Conservation (phyloP, 345 rosid genomes). For the Pseudoturritis turrita region DNA sequence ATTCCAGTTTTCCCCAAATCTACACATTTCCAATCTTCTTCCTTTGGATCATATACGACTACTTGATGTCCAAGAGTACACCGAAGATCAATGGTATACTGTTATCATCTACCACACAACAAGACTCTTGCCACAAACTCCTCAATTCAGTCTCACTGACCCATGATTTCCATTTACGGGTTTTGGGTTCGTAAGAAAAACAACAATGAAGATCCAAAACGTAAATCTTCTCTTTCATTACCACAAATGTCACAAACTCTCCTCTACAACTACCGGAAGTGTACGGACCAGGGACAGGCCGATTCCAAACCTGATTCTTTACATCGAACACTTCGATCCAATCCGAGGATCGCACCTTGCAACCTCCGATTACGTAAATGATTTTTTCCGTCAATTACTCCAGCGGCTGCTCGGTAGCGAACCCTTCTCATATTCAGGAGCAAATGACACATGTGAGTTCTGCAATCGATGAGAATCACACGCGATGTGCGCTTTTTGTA, state of each 20-base stretch:
- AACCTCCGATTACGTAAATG: conserved; percentile 8
- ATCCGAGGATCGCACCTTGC: not conserved
- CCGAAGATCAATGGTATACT: not conserved
- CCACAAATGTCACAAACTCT: not conserved
- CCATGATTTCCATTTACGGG: not conserved
- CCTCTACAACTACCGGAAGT: not conserved
- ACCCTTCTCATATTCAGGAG: not conserved
- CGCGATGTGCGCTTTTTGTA: not conserved
- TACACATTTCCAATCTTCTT: not conserved
- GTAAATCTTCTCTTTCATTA: not conserved
- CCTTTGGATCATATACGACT: not conserved
- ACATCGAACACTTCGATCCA: not conserved
- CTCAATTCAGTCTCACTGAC: not conserved
- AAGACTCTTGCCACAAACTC: not conserved
- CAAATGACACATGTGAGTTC: not conserved
- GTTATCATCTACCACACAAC: not conserved
- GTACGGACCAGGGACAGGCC: not conserved
- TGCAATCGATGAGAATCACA: not conserved
- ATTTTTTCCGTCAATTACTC: not conserved
- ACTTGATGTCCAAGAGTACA: not conserved
- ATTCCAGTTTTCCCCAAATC: not conserved
- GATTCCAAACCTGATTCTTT: not conserved
- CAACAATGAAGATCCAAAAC: not conserved
- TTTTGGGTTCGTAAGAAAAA: not conserved
- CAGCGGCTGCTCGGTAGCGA: not conserved